phyloP scores from a whole-genome alignment of 805 yeast genomes.

The Pichia phayaonensis region DNA sequence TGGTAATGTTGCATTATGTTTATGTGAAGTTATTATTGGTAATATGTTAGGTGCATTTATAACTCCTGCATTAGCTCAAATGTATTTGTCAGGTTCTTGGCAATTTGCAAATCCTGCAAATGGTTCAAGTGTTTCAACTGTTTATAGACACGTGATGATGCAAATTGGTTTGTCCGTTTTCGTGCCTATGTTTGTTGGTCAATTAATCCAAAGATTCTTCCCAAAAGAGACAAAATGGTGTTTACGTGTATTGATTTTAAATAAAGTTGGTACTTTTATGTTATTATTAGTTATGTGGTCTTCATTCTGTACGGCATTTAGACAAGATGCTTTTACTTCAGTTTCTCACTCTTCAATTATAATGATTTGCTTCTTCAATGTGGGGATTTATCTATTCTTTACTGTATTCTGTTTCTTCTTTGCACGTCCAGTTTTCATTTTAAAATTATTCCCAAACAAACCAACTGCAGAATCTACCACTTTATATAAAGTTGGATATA shows the following conservation, averaged over 20 bases:
- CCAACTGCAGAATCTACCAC: conserved; percentile 41
- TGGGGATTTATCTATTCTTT: conserved; percentile 73
- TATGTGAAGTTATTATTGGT: conserved; percentile 82
- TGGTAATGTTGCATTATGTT: conserved; percentile 67
- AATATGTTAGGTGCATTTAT: conserved; percentile 80
- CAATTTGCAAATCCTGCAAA: conserved; percentile 73
- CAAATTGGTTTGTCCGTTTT: conserved; percentile 77
- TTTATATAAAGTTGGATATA: conserved; percentile 38
- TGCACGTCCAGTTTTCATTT: conserved; percentile 51
- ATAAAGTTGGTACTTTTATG: conserved; percentile 75
- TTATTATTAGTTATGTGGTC: conserved; percentile 50
- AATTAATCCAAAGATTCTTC: conserved; percentile 61
- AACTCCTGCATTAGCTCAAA: conserved; percentile 76
- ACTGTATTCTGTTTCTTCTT: conserved; percentile 52
- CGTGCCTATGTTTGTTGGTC: conserved; percentile 85
- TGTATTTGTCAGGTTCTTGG: conserved; percentile 57
- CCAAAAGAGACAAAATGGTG: conserved; percentile 61
- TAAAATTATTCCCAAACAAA: conserved; percentile 33
- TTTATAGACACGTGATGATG: conserved; percentile 75
- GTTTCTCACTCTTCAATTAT: conserved; percentile 51
- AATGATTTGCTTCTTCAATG: conserved; percentile 73
- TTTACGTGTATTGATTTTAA: conserved; percentile 47
- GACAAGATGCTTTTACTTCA: conserved; percentile 64
- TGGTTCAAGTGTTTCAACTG: conserved; percentile 42
- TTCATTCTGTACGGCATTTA: conserved; percentile 82